A percentile compares a stretch with the other conserved stretches of the same genome.
phyloP scores from a whole-genome alignment of 345 rosid genomes.

The Cardamine resedifolia region DNA sequence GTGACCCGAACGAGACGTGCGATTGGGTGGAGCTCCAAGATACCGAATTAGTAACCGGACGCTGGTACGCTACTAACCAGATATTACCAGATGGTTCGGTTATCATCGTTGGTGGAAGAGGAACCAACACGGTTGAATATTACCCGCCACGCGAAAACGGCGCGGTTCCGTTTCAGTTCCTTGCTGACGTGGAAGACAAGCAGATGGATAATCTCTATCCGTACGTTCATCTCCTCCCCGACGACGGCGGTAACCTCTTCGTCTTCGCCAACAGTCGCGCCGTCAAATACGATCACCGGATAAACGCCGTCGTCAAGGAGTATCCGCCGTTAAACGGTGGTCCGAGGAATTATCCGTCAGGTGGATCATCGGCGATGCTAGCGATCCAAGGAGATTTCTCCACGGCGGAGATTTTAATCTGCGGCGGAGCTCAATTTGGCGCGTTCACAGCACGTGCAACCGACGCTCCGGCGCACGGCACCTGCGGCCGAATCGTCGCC shows the following conservation, averaged over 20 bases:
- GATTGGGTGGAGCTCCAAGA: constrained; percentile 71
- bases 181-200: constrained; percentile 60
- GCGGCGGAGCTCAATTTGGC: constrained; percentile 84
- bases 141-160: constrained; percentile 58
- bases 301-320: constrained; percentile 42
- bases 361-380: constrained; percentile 81
- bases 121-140: constrained; percentile 60
- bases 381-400: constrained; percentile 53
- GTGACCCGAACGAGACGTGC: constrained; percentile 44
- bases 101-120: constrained; percentile 71
- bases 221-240: constrained; percentile 84
- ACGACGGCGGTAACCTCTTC: constrained; percentile 62
- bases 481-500: constrained; percentile 65
- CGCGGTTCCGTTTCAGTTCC: constrained; percentile 65
- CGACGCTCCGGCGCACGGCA: constrained; percentile 56
- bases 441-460: constrained; percentile 55
- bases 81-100: constrained; percentile 72
- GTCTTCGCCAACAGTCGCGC: constrained; percentile 81
- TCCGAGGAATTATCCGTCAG: constrained; percentile 82
- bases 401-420: constrained; percentile 61
- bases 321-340: constrained; percentile 81
- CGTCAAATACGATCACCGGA: constrained; percentile 58
- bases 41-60: constrained; percentile 45
- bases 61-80: constrained; percentile 76
- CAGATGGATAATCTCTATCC: constrained; percentile 96